Percentiles rank a stretch among this genome's conserved stretches.
These are phyloP conservation scores for Elongisporangium undulatum DNA, from an alignment of 352 stramenopile species.

Conservation along the genomic window DNA sequence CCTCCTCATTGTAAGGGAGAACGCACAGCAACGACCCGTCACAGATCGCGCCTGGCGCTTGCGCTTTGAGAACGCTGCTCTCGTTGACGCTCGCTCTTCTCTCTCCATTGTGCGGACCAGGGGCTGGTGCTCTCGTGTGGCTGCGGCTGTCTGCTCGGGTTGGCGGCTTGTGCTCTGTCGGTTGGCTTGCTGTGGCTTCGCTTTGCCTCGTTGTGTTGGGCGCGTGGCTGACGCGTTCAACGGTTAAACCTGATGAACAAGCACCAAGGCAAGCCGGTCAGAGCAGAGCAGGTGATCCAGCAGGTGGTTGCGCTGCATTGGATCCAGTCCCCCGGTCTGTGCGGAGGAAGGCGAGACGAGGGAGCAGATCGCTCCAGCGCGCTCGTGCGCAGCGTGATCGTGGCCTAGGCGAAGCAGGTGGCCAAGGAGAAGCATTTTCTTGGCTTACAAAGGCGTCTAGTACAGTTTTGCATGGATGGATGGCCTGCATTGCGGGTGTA, in stretches of 20 bases:
- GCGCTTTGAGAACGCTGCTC: background rate
- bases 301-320: background rate
- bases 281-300: background rate
- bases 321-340: background rate
- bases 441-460: constrained; percentile 68
- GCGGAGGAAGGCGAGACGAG: background rate
- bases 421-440: constrained; percentile 51
- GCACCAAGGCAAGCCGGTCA: background rate
- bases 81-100: background rate
- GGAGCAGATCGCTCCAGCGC: background rate
- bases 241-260: background rate
- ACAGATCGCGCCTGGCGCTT: background rate
- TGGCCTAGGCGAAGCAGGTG: constrained; percentile 39
- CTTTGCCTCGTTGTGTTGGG: background rate
- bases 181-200: constrained; percentile 6
- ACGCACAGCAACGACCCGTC: constrained; percentile 34
- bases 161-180: background rate
- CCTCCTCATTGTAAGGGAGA: constrained; percentile 79
- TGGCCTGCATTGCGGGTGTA: background rate
- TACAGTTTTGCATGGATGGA: constrained; percentile 20
- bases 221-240: background rate
- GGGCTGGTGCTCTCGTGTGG: background rate
- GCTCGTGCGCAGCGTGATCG: background rate
- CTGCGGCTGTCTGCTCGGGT: constrained; percentile 1
- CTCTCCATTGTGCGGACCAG: background rate